Percentiles rank a stretch among this genome's conserved stretches.
phyloP scores from a whole-genome alignment of 148 eudicot species.

The Hydrangea macrophylla region DNA sequence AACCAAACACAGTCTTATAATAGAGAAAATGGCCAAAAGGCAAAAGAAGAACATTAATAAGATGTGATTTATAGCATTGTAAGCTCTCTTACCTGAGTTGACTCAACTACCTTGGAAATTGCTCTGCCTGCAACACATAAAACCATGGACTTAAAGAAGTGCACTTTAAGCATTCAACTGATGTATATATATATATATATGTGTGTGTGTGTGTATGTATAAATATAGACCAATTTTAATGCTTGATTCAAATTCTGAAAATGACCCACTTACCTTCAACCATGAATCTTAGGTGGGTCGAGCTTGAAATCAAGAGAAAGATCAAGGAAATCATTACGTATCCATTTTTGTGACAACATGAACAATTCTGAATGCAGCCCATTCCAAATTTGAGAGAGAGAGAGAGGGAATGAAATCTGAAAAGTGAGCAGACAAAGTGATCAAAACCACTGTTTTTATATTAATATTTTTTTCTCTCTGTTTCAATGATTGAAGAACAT shows the following conservation, averaged over 20 bases:
- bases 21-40: no score
- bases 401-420: not conserved
- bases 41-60: not conserved
- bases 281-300: constrained; percentile 18
- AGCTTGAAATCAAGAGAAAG: constrained; percentile 27
- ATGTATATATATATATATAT: not conserved
- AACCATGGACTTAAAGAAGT: not conserved
- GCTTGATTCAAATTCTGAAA: not conserved
- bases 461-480: not conserved
- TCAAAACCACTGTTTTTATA: no score
- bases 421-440: not conserved
- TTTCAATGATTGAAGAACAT: not conserved
- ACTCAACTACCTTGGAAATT: constrained; percentile 19
- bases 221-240: not conserved
- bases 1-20: no score
- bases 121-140: constrained; percentile 32
- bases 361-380: constrained; percentile 20
- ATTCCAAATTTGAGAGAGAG: constrained; percentile 5
- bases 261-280: constrained; percentile 36
- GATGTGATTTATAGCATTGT: not conserved
- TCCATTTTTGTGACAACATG: constrained; percentile 8
- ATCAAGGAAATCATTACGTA: constrained; percentile 15
- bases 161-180: not conserved
- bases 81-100: constrained; percentile 17
- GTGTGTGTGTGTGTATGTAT: not conserved